phyloP scores from a whole-genome alignment of 352 stramenopile genomes.

The Pythium dissimile region DNA sequence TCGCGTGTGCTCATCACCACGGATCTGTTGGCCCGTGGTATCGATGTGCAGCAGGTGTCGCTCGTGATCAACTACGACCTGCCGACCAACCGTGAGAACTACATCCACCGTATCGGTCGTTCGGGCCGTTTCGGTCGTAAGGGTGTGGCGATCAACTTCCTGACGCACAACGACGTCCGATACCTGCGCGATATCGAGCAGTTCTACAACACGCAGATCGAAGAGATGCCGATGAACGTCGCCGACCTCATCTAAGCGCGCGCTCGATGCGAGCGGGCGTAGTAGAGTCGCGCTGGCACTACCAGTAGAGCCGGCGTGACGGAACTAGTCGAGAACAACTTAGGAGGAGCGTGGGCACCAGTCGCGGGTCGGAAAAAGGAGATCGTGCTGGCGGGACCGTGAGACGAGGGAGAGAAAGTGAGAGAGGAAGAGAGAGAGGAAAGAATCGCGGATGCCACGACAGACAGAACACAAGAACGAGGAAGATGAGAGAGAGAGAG shows the following conservation, averaged over 20 bases:
- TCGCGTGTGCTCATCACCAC: conserved; percentile 99
- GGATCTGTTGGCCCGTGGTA: conserved; percentile 98
- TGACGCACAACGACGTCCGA: conserved; percentile 97
- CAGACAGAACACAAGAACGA: neutral
- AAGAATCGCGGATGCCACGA: neutral
- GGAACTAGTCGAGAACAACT: no score
- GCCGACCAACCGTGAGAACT: conserved; percentile 99
- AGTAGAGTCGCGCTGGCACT: no score
- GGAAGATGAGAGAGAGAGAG: conserved; percentile 9
- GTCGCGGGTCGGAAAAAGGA: conserved; percentile 19
- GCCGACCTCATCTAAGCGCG: conserved; percentile 97
- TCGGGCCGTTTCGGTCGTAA: conserved; percentile 99
- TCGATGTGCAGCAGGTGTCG: conserved; percentile 99
- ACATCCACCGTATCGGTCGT: conserved; percentile 99
- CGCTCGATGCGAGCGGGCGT: neutral
- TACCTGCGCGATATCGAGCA: conserved; percentile 99
- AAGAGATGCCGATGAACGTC: conserved; percentile 99
- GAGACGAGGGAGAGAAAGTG: conserved; percentile 1
- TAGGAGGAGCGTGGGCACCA: no score
- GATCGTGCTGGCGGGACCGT: conserved; percentile 15
- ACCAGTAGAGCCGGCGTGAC: no score
- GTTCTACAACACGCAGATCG: conserved; percentile 99
- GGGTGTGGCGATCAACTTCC: conserved; percentile 99
- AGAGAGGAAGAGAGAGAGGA: neutral
- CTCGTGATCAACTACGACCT: conserved; percentile 99